phyloP scores from a whole-genome alignment of 169 alveolate species.

The Eimeria praecox region DNA sequence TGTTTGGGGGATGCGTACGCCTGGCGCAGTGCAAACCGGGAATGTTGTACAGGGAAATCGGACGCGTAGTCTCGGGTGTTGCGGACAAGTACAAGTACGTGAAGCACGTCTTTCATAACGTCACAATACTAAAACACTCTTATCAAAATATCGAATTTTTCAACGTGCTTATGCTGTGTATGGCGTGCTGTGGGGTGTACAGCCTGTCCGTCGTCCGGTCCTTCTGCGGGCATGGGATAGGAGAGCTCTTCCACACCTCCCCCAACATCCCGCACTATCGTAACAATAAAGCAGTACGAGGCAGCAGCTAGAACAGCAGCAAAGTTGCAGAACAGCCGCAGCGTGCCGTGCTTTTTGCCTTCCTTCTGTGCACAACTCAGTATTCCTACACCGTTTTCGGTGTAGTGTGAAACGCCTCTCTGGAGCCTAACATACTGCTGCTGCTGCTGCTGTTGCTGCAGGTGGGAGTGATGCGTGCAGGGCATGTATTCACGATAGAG shows the following conservation, averaged over 20 bases:
- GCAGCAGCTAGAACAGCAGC: constrained; percentile 82
- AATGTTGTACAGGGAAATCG: constrained; percentile 97
- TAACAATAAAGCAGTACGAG: constrained; percentile 99
- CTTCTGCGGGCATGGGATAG: constrained; percentile 99
- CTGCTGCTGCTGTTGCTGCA: constrained; percentile 52
- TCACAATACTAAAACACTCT: background rate
- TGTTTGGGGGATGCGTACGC: background rate
- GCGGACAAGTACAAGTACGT: constrained; percentile 88
- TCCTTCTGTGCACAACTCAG: background rate
- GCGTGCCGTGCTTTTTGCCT: background rate
- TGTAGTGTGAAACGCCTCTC: background rate
- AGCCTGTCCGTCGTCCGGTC: constrained; percentile 84
- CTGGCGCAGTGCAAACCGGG: constrained; percentile 97
- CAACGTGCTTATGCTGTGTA: too few relatives aligned
- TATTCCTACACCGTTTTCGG: background rate
- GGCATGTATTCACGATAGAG: constrained; percentile 99
- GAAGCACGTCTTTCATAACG: background rate
- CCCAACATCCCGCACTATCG: constrained; percentile 99
- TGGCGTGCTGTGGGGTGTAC: background rate
- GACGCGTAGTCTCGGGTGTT: constrained; percentile 92
- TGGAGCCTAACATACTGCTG: too few relatives aligned
- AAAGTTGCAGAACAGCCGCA: background rate
- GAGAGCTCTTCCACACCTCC: constrained; percentile 97
- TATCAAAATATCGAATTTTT: too few relatives aligned
- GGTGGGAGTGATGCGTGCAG: constrained; percentile 94